Conservation (phyloP, 1,284 basidiomycete species). For the Inonotus hispidus region DNA sequence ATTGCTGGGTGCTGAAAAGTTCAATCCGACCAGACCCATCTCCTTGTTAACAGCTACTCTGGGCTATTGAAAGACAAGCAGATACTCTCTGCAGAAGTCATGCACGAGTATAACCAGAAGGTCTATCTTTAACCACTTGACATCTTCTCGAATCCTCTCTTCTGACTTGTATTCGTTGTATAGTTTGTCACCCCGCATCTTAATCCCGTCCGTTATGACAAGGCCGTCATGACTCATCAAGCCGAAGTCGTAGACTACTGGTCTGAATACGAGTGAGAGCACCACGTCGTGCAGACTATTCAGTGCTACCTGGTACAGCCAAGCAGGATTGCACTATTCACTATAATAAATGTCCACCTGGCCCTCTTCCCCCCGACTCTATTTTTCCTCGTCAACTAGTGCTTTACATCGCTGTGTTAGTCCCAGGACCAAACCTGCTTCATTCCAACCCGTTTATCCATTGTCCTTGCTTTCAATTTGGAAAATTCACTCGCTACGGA, state of each 20-base stretch:
- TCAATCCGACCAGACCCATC: conserved; percentile 38
- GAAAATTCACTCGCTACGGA: too few species aligned
- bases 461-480: too few species aligned
- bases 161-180: not conserved
- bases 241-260: conserved; percentile 65
- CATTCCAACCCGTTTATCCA: too few species aligned
- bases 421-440: too few species aligned
- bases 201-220: conserved; percentile 70
- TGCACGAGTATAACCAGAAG: conserved; percentile 82
- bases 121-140: conserved; percentile 33
- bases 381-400: not conserved
- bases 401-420: too few species aligned
- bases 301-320: too few species aligned
- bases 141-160: conserved; percentile 12
- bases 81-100: conserved; percentile 73
- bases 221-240: conserved; percentile 79
- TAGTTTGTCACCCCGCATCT: conserved; percentile 81
- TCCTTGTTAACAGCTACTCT: conserved; percentile 51
- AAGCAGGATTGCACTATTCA: not conserved
- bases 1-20: not conserved
- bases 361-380: too few species aligned
- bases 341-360: not conserved
- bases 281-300: not conserved
- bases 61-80: conserved; percentile 68
- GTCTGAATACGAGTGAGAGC: conserved; percentile 23